phyloP scores from a whole-genome alignment of 257 asterid genomes.

The Fraxinus excelsior region DNA sequence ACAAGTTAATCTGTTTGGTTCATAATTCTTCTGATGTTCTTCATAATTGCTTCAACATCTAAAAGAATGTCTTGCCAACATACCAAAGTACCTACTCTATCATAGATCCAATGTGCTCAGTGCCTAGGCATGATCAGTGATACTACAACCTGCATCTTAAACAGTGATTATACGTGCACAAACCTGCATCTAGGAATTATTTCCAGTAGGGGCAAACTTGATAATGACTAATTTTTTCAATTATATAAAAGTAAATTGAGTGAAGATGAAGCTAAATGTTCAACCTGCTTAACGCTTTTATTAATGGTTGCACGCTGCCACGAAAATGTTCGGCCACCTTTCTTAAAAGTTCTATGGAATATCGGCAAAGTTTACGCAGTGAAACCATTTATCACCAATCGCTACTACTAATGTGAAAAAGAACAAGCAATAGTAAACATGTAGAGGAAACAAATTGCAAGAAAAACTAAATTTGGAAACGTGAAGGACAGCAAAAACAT shows the following conservation, averaged over 20 bases:
- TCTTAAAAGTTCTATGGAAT: no score
- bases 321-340: no score
- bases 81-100: not conserved
- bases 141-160: not conserved
- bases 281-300: no score
- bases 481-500: not conserved
- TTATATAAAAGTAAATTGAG: no score
- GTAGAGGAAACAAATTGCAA: not conserved
- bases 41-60: conserved; percentile 65
- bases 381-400: no score
- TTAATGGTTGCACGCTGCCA: no score
- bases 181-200: no score
- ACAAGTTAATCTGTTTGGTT: conserved; percentile 63
- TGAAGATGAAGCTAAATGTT: no score
- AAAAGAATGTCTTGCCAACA: conserved; percentile 52
- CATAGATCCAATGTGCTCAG: not conserved
- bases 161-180: no score
- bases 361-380: not conserved
- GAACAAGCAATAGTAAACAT: not conserved
- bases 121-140: not conserved
- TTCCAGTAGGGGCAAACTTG: no score
- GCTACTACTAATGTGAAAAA: not conserved
- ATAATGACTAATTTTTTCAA: no score
- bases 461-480: not conserved
- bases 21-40: conserved; percentile 71